Percentiles rank a stretch among this genome's conserved stretches.
phyloP scores from a whole-genome alignment of 106 monocot genomes.

The Posidonia australis region DNA sequence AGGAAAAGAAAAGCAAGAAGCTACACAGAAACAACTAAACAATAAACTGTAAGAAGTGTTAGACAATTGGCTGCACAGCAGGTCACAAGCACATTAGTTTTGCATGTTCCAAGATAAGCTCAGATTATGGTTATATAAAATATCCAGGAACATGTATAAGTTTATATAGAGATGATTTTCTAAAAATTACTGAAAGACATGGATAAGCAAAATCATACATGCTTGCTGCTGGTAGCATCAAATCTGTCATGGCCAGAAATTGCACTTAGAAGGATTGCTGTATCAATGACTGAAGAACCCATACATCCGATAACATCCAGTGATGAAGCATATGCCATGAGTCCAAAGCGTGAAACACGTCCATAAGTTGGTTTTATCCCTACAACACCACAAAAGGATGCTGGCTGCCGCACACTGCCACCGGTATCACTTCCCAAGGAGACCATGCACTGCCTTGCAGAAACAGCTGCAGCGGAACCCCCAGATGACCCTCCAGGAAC shows the following conservation, averaged over 20 bases:
- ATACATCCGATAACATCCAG: slow-evolving; percentile 88
- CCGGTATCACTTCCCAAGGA: slow-evolving; percentile 94
- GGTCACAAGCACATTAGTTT: too few species aligned
- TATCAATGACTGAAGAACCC: slow-evolving; percentile 64
- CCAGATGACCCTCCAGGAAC: slow-evolving; percentile 99
- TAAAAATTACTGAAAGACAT: not conserved
- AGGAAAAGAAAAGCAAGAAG: too few species aligned
- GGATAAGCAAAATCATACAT: slow-evolving; percentile 25
- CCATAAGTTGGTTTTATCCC: slow-evolving; percentile 97
- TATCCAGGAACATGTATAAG: too few species aligned
- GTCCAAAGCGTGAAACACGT: slow-evolving; percentile 78
- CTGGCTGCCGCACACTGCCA: slow-evolving; percentile 96
- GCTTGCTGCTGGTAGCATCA: slow-evolving; percentile 79
- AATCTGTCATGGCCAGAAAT: slow-evolving; percentile 81
- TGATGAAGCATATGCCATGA: slow-evolving; percentile 98
- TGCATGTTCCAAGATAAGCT: too few species aligned
- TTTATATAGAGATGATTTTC: not conserved
- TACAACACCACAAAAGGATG: slow-evolving; percentile 94
- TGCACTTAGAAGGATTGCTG: slow-evolving; percentile 58
- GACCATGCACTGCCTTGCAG: slow-evolving; percentile 79
- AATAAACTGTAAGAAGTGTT: too few species aligned
- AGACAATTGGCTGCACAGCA: too few species aligned
- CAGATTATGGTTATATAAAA: not conserved
- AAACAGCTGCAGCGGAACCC: slow-evolving; percentile 89
- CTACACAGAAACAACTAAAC: too few species aligned